Base-by-base conservation (phyloP, 805 yeast genomes). In the Candida sakaeoensis region DNA sequence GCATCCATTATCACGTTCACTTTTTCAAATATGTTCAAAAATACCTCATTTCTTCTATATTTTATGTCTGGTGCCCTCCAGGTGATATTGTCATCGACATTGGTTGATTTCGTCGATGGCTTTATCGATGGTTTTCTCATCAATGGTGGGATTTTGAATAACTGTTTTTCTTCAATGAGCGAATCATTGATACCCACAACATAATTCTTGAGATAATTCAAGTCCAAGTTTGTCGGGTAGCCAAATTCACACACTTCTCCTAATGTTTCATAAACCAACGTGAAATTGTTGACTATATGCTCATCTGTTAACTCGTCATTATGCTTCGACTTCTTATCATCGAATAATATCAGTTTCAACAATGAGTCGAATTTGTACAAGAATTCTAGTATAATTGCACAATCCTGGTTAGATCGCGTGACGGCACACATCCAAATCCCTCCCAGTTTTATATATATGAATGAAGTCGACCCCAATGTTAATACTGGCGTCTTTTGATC, bases 391-490 rank as follows among this genome's bases (percentile, higher is more conserved):
- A 90, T 76, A 3, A 79, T 59, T 1, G 89, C 77, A 24, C 90
- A 89, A 56, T 91, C 96, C 26, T 82, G 86, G 55, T 91, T 93
- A 31, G 88, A 82, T 46, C 97, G 74, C 1, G 95, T 79, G n/a
- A 90, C 89, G 0, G 90, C 95, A 8, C 90, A 95, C 7, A 88
- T 52, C 84, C 95, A 93, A 12, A 91, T 51, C 37, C 72, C 66
- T 10, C 70, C 71, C 21, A 74, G 68, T 47, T 77, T 77, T 35
- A 86, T 80, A 54, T 88, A 90, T 39, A 88, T 72, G 55, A 91
- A 93, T 0, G 96, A 83, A 0, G 98, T 93, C 0, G 95, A 86
- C 1, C 98, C 98, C 32, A 93, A 63, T 0, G 98, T 93, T 32
- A 91, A 64, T 28, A 68, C 65, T 8, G 74, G 74, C 37, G 69